Conservation (phyloP, 2,329 filamentous ascomycete genomes). For the Thielaviopsis musarum region DNA sequence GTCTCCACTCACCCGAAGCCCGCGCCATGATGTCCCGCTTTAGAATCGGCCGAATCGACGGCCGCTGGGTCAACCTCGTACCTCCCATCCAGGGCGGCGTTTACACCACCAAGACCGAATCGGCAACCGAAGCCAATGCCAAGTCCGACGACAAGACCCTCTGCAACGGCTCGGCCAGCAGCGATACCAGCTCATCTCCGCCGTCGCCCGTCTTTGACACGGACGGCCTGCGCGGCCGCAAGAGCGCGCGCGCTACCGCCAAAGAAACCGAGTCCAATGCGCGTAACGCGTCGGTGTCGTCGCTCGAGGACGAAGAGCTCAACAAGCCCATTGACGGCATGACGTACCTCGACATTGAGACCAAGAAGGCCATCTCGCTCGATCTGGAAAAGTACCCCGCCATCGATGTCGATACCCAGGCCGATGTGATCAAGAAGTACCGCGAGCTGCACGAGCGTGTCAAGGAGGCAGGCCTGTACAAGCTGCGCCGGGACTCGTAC, state of each 20-base stretch:
- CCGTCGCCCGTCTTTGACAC: conserved; percentile 34
- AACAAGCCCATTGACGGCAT: conserved; percentile 31
- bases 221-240: conserved; percentile 12
- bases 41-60: conserved; percentile 67
- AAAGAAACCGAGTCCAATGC: background rate
- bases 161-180: conserved; percentile 27
- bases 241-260: conserved; percentile 1
- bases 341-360: conserved; percentile 55
- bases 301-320: conserved; percentile 25
- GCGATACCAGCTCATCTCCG: conserved; percentile 34
- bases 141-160: conserved; percentile 1
- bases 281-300: conserved; percentile 3
- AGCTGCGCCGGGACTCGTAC: conserved; percentile 74
- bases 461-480: conserved; percentile 56
- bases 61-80: conserved; percentile 70
- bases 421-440: conserved; percentile 63
- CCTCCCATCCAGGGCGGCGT: conserved; percentile 83
- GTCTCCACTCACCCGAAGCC: conserved; percentile 68
- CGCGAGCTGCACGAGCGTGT: conserved; percentile 59
- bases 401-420: conserved; percentile 56
- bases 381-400: conserved; percentile 68
- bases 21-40: conserved; percentile 62
- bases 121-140: conserved; percentile 1
- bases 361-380: conserved; percentile 54
- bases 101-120: conserved; percentile 27